Evolutionary conservation across 192 early-diverging fungal genomes (phyloP).

Genomic region (Spinellus fusiger): DNA sequence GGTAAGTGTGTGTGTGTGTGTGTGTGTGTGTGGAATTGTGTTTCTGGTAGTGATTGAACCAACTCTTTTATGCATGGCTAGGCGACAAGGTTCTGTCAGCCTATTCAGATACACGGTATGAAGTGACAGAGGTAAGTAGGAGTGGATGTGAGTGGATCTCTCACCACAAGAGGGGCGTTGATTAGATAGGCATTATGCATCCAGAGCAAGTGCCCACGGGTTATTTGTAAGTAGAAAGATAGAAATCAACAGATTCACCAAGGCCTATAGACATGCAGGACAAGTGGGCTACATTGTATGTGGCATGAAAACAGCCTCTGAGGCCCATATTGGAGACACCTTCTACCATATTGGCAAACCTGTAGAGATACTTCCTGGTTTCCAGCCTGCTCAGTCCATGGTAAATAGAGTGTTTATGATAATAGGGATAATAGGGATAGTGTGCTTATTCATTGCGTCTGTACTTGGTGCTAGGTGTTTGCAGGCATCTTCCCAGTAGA

Average conservation of each 20-base stretch:
- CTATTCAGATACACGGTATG: constrained; percentile 75
- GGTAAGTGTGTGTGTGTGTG: no score
- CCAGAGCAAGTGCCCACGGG: constrained; percentile 73
- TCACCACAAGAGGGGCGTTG: not conserved
- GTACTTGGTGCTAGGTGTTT: constrained; percentile 63
- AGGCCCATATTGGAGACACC: constrained; percentile 95
- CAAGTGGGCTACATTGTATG: constrained; percentile 91
- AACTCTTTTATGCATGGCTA: not conserved
- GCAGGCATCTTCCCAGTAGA: constrained; percentile 92
- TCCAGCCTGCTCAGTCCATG: constrained; percentile 93
- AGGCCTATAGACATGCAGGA: constrained; percentile 48
- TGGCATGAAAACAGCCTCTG: constrained; percentile 88
- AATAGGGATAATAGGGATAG: no score
- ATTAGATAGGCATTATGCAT: constrained; percentile 85
- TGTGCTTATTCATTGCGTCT: no score
- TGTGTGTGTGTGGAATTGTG: no score
- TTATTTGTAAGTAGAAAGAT: constrained; percentile 43
- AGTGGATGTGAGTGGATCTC: not conserved
- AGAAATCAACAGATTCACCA: not conserved
- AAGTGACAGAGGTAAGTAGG: constrained; percentile 60
- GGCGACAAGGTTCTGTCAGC: constrained; percentile 81
- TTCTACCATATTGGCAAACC: constrained; percentile 67
- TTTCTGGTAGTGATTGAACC: not conserved
- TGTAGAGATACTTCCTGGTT: constrained; percentile 78
- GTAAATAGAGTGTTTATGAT: constrained; percentile 27